These are phyloP conservation scores for Aechmea fasciata DNA, from an alignment of 176 grass and related monocot species.

Conservation along the genomic window DNA sequence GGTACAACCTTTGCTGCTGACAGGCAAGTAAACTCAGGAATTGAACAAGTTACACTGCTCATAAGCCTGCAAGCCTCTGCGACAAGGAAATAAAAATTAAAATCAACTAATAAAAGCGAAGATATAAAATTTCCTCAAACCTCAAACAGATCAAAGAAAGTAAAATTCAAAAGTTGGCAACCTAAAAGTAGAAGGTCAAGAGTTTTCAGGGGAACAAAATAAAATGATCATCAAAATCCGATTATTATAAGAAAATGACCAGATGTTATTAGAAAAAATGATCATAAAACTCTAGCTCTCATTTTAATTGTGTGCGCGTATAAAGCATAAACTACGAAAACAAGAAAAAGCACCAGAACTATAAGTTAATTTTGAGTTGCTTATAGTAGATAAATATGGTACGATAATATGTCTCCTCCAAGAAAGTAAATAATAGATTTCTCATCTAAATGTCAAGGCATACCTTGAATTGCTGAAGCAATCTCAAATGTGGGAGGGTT, in stretches of 20 bases:
- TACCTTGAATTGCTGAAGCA: constrained; percentile 79
- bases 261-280: too few species aligned
- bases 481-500: constrained; percentile 76
- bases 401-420: background rate
- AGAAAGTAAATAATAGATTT: background rate
- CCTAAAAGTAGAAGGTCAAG: background rate
- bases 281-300: too few species aligned
- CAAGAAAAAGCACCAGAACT: too few species aligned
- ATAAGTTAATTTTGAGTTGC: too few species aligned
- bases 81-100: constrained; percentile 22
- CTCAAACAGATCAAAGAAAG: background rate
- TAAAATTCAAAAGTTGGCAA: background rate
- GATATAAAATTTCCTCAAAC: constrained; percentile 1
- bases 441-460: background rate
- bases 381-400: too few species aligned
- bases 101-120: background rate
- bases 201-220: background rate
- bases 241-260: too few species aligned
- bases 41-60: constrained; percentile 52
- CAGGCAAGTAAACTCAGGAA: constrained; percentile 95
- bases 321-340: too few species aligned
- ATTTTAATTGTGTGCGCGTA: too few species aligned
- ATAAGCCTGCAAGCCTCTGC: constrained; percentile 86
- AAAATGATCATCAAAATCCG: background rate
- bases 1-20: constrained; percentile 67